Evolutionary conservation across 805 yeast genomes (phyloP), one percentile per base, ranked within the genome.

Genomic region (Zygosaccharomyces lentus): DNA sequence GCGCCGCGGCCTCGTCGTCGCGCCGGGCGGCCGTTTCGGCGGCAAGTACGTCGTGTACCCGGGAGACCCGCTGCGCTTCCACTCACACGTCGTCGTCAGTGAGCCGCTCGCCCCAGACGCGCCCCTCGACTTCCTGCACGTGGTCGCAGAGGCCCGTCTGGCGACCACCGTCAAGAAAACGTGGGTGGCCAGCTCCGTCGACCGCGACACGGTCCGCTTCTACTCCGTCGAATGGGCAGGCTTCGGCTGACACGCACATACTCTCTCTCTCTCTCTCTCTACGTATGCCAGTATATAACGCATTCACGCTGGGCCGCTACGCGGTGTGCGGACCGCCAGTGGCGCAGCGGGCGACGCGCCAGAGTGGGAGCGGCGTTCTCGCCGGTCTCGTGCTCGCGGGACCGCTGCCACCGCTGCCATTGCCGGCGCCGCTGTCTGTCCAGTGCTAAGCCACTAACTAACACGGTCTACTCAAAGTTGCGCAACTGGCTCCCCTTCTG

Each of bases 181-280:
- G 16, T 85, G 88, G 84, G 76, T 86, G 2, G 55, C 85, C 7
- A 71, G 76, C 12, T 80, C 76, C 21, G 66, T 62, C 31, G 54
- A 52, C 7, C 54, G 54, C 2, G 61, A 66, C 9, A 56, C 55
- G 38, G 67, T 69, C 12, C 68, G 66, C 38, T 75, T 76, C 13
- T 91, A 79, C 59, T 84, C 96, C 5, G 70, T 91, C 1, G 96
- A 91, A 66, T 91, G 99, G 99, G 89, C 98, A 0, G 97, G 96
- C 0, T 91, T 91, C 68, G 97, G 96, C 47, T 88, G 64, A 48
- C 5, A 10, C 13, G 9, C 4, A 19, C 21, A 5, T 19, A 19
- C 5, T n/a, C n/a, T n/a, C n/a, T n/a, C n/a, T n/a, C n/a, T n/a
- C n/a, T n/a, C n/a, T n/a, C 21, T 3, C 21, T 3, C 3, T 19